Base-by-base conservation (phyloP, 148 eudicot genomes). In the Camellia japonica region DNA sequence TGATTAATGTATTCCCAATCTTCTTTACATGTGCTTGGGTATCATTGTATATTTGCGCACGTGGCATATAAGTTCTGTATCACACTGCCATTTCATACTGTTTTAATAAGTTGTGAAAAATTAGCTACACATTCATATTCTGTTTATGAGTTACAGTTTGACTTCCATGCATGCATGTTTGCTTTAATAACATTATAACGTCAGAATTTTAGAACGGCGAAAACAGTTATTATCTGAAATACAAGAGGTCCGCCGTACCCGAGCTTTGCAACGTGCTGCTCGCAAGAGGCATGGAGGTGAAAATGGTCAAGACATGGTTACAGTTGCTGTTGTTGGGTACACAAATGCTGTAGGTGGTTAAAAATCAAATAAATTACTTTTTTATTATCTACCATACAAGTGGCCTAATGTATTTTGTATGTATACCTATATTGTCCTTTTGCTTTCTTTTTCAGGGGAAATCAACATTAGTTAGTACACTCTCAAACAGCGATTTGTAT, bases 231-330 rank as follows among this genome's bases (percentile, higher is more conserved):
- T 92, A 52, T 85, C 88, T 68, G 97, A 96, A 89, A 92, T 96
- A 62, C 85, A 88, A 84, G 98, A 90, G 74, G 98, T 96, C 66
- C 92, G 98, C 56, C 90, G 93, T 60, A 93, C 99, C 76, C 93
- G 99, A 76, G 97, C 95, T 68, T 85, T 92, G 84, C 99, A 96
- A 70, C 99, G 99, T 76, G 93, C 94, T 86, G 88, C 95, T 68
- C 89, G 99, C 46, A 91, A 78, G 87, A 93, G 93, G 85, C 94
- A 86, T 67, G 96, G 93, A 79, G 84, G 85, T 60, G 84, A 83
- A 82, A 83, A 89, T 79, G 93, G 90, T 74, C 86, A 87, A 87
- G 88, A 84, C 83, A 87, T 90, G 83, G 84, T 92, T 75, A 93
- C 99, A 66, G 87, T 96, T 83, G 99, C 98, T 77, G 90, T 96